Evolutionary conservation across 495 filamentous ascomycete genomes (phyloP), one percentile per base, ranked within the genome.

Genomic region (Mytilinidion resinicola): DNA sequence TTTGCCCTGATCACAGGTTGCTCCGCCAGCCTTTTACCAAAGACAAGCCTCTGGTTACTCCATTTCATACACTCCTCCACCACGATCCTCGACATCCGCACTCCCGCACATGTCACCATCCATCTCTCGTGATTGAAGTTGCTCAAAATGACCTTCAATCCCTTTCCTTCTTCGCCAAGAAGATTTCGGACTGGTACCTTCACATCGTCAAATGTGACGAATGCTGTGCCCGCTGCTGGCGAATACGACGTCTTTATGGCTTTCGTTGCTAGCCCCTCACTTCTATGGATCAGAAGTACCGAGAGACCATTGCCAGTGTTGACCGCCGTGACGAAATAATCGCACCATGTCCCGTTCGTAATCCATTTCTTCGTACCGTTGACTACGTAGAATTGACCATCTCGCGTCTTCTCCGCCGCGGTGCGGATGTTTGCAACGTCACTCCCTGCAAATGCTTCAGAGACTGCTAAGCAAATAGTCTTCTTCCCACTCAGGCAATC

Each of bases 361-460:
- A 92, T 92, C 89, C 89, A 95, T 74, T 92, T 92, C 79, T 92
- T 95, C 63, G 88, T 92, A 59, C 89, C 89, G 71, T 90, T 91
- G 60, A 95, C 81, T 58, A 92, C 85, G 69, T 90, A 95, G 72
- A 88, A 79, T 68, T 88, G 88, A 51, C 89, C 89, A 70, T 92
- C 89, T 11, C 85, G 75, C 11, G 87, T 91, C 77, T 91, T 89
- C 58, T 77, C 80, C 9, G 89, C 89, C 0, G 88, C 92, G 2
- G 88, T 92, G 53, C 88, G 80, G 14, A 95, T 78, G 15, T 88
- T 85, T 8, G 89, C 88, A 11, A 95, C 89, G 73, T 95, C 90
- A 54, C 85, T 89, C 4, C 90, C 89, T 25, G 89, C 90, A 70
- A 95, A 95, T 10, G 90, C 89, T 70, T 95, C 90, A 7, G 89